Percentiles rank a stretch among this genome's conserved stretches.
Evolutionary conservation across 805 yeast genomes (phyloP).

Genomic region (Metschnikowia matae): DNA sequence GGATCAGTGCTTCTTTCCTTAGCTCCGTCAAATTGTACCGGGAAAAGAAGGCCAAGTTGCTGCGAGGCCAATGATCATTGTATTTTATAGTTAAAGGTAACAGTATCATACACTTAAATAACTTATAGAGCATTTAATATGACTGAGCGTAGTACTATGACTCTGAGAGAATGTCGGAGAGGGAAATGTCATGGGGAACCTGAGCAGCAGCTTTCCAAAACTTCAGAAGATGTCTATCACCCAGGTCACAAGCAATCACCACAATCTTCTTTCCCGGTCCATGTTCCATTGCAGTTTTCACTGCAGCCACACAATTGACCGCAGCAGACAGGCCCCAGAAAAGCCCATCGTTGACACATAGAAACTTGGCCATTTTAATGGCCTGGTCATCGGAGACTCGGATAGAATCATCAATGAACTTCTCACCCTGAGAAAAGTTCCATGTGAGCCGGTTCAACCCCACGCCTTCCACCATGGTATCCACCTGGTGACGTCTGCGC

Average conservation of each 20-base stretch:
- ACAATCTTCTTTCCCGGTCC: slow-evolving; percentile 68
- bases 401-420: slow-evolving; percentile 69
- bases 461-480: slow-evolving; percentile 89
- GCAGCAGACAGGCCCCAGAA: slow-evolving; percentile 95
- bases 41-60: slow-evolving; percentile 24
- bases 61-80: neutral
- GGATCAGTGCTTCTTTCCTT: slow-evolving; percentile 37
- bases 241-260: slow-evolving; percentile 88
- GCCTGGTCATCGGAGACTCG: slow-evolving; percentile 81
- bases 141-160: neutral
- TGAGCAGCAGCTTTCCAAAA: slow-evolving; percentile 76
- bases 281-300: slow-evolving; percentile 43
- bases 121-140: too few relatives aligned
- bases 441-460: slow-evolving; percentile 85
- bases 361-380: slow-evolving; percentile 77
- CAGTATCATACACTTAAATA: too few relatives aligned
- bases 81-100: neutral
- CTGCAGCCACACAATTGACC: slow-evolving; percentile 88
- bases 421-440: slow-evolving; percentile 72
- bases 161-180: slow-evolving; percentile 28
- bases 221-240: slow-evolving; percentile 83
- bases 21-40: slow-evolving; percentile 38
- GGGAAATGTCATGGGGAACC: slow-evolving; percentile 25
- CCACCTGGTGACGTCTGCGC: slow-evolving; percentile 92
- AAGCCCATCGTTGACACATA: slow-evolving; percentile 80